These are phyloP conservation scores for Beauveria caledonica DNA, from an alignment of 2,329 filamentous ascomycete species.

Conservation along the genomic window DNA sequence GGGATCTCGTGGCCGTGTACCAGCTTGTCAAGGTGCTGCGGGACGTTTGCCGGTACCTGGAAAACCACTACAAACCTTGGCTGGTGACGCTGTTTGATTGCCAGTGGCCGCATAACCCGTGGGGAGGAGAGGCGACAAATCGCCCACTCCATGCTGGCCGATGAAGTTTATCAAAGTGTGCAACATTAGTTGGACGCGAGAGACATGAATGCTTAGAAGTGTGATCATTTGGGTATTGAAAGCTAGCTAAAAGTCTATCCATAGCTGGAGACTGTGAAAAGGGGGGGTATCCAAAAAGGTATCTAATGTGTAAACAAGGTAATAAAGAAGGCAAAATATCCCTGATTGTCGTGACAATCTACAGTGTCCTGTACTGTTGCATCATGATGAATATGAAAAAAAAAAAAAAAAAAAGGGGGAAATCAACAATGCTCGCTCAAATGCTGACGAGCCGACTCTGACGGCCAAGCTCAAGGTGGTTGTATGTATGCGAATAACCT, in stretches of 20 bases:
- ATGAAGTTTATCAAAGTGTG: neutral
- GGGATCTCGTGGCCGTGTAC: neutral
- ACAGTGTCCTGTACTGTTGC: conserved; percentile 7
- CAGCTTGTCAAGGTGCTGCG: neutral
- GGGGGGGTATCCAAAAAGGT: conserved; percentile 8
- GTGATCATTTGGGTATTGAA: conserved; percentile 1
- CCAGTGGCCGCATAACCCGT: neutral
- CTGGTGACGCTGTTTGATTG: neutral
- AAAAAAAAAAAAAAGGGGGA: neutral
- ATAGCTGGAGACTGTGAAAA: conserved; percentile 4
- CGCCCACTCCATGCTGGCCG: no score
- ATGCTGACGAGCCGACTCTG: neutral
- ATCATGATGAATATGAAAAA: neutral
- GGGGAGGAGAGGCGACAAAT: neutral
- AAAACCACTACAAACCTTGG: neutral
- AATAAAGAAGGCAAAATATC: neutral
- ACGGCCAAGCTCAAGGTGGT: neutral
- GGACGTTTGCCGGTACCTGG: neutral
- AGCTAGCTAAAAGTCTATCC: conserved; percentile 8
- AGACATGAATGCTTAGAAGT: neutral
- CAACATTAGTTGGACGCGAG: neutral
- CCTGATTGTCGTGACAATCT: conserved; percentile 1
- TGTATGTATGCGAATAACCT: no score
- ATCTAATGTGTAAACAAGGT: conserved; percentile 1
- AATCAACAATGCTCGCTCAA: conserved; percentile 2